Evolutionary conservation across 345 rosid species (phyloP).

Genomic region (Cardamine occulta): DNA sequence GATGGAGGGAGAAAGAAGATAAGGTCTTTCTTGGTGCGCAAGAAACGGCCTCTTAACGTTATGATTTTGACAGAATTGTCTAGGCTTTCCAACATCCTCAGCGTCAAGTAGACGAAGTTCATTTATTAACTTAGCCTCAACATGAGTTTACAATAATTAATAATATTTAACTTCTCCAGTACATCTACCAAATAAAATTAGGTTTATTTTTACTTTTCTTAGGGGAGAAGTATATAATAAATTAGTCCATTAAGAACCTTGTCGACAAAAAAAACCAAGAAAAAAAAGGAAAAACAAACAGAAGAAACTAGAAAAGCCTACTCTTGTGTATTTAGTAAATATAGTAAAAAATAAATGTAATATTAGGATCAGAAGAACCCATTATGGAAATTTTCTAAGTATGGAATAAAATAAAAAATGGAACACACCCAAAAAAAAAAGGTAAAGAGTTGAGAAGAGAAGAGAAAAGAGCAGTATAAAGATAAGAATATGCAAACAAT

Average conservation of each 20-base stretch:
- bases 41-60: no score
- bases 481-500: background rate
- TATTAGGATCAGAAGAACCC: background rate
- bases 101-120: no score
- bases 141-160: no score
- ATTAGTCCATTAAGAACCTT: background rate
- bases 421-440: background rate
- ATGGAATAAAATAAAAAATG: background rate
- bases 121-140: no score
- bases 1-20: no score
- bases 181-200: background rate
- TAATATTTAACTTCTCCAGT: background rate
- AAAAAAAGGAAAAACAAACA: background rate
- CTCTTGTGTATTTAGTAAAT: background rate
- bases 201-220: background rate
- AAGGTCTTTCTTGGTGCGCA: no score
- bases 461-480: constrained; percentile 8
- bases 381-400: background rate
- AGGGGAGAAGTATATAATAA: background rate
- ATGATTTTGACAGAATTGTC: no score
- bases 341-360: no score
- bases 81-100: no score
- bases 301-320: background rate
- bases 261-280: no score
- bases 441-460: background rate